Evolutionary conservation across 2,329 filamentous ascomycete genomes (phyloP).

Genomic region (Sphaceloma murrayae): DNA sequence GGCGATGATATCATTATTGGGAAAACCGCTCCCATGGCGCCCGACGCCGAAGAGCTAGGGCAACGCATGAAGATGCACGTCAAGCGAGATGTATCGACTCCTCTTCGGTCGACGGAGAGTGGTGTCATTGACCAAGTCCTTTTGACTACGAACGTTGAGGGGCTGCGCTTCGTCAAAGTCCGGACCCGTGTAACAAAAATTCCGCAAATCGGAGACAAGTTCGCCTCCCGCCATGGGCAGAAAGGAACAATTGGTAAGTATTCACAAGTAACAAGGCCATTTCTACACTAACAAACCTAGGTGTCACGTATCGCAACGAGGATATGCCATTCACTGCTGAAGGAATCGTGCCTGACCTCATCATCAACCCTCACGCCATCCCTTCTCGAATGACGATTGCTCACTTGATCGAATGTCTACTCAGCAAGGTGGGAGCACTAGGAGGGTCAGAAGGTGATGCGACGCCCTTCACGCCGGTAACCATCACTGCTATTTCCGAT

Average conservation of each 20-base stretch:
- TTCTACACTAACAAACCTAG: constrained; percentile 62
- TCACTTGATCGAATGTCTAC: constrained; percentile 96
- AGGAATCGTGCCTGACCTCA: constrained; percentile 85
- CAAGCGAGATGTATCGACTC: constrained; percentile 92
- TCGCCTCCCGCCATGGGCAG: constrained; percentile 96
- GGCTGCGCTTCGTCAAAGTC: constrained; percentile 92
- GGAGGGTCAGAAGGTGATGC: constrained; percentile 95
- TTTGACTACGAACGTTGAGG: constrained; percentile 88
- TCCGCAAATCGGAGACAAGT: constrained; percentile 98
- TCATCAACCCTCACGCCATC: constrained; percentile 99
- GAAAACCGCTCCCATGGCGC: constrained; percentile 90
- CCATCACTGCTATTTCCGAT: constrained; percentile 83
- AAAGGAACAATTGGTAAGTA: too few relatives aligned
- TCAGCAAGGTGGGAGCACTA: constrained; percentile 89
- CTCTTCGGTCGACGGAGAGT: constrained; percentile 87
- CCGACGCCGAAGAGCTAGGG: constrained; percentile 86
- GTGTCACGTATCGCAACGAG: constrained; percentile 94
- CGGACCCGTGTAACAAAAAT: constrained; percentile 95
- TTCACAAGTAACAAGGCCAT: too few relatives aligned
- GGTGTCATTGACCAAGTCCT: constrained; percentile 93
- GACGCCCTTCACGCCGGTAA: constrained; percentile 95
- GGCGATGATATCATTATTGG: constrained; percentile 99
- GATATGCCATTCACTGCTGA: constrained; percentile 97
- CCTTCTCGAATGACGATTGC: constrained; percentile 99
- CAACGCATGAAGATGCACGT: constrained; percentile 83